Base-by-base conservation (phyloP, 345 rosid genomes). In the Populus nigra region DNA sequence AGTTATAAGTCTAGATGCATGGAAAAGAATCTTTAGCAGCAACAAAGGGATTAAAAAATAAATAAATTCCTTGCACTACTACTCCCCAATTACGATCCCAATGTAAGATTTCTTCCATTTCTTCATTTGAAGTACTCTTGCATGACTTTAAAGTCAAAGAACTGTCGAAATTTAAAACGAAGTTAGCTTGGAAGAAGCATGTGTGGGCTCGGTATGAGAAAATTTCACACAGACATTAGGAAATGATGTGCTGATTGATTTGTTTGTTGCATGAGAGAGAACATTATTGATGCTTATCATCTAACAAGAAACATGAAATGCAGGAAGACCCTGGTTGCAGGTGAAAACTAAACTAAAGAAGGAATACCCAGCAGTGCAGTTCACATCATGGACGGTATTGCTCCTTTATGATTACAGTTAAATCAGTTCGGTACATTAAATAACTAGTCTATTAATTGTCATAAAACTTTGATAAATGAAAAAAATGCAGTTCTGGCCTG, bases 381-480 rank as follows among this genome's bases (percentile, higher is more conserved):
- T 84, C 71, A 87, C 97, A 57, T 74, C 98, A 59, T 95, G 99
- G 99, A 93, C 94, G 85, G 98, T 91, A 89, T 80, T 61, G 38
- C 69, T 76, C 47, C 50, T 11, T 70, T 76, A 72, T 62, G 25
- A 27, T 35, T 67, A 50, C 20, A 22, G 27, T 73, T 35, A 20
- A 29, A 75, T 10, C n/a, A 49, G 22, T 11, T 73, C 43, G 15
- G n/a, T 20, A 23, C 83, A 22, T 78, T 12, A 68, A 71, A 66
- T 57, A 27, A 69, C 72, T 3, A 59, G 33, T 20, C 47, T 17
- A 22, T 22, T 67, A 10, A 33, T 57, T 25, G 16, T 7, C 66
- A 69, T 72, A 38, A 25, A 72, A 69, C 47, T 41, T 76, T 9
- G 63, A 73, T 75, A 49, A 43, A 65, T 67, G 65, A 45, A 75